Evolutionary conservation across 306 rosid genomes (phyloP), one percentile per base, ranked within the genome.

Genomic region (Pachyrhizus erosus): DNA sequence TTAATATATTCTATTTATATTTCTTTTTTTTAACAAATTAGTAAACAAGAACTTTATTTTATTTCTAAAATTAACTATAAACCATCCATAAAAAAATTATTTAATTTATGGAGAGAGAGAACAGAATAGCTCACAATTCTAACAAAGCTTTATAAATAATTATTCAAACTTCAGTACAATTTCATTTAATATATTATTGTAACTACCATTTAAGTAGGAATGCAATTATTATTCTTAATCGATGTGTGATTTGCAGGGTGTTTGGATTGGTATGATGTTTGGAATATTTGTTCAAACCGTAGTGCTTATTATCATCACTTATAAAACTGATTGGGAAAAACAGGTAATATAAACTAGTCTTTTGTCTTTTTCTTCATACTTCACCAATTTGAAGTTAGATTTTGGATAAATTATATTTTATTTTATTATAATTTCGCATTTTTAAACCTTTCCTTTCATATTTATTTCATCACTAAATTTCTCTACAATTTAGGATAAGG

Each of bases 211-310:
- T 49, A 17, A 15, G 20, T 3, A 48, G 1, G 21, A 49, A 9
- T 49, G 7, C 17, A 17, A 5, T 49, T 49, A 49, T 49, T 8
- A 49, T 17, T n/a, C 9, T 9, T 15, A 49, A 49, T 49, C 21
- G 8, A 49, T 17, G 21, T 11, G 2, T 13, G 4, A 49, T 49
- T 37, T 70, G 82, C 54, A 89, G 91, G 91, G 91, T 40, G 68
- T 89, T 75, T 89, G 91, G 89, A 58, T 86, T 58, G 91, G 91
- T 64, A 89, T 86, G 91, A 21, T 75, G 55, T 71, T 86, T 37
- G 91, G 91, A 66, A 84, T 84, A 75, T 57, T 89, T 7, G 77
- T 86, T 49, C 91, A 89, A 79, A 84, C 91, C 17, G 2, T 86
- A 29, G 81, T 84, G 12, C 87, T 84, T 2, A 3, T 62, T 24